phyloP scores from a whole-genome alignment of 305 asterid species.

The Fraxinus ornus region DNA sequence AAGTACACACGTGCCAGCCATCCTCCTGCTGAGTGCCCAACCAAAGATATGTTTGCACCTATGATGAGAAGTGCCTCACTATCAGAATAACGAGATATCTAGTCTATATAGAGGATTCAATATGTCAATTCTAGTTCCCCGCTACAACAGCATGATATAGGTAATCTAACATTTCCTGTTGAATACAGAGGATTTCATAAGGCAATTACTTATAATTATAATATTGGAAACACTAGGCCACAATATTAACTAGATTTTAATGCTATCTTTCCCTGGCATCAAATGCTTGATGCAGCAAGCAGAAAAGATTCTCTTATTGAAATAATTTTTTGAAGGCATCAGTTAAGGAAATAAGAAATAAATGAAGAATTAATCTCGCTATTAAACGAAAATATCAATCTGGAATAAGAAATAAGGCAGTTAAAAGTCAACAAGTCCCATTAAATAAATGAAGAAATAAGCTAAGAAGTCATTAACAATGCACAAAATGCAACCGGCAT shows the following conservation, averaged over 20 bases:
- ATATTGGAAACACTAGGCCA: background rate
- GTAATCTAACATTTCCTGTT: background rate
- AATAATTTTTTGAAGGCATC: background rate
- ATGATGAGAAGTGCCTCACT: constrained; percentile 40
- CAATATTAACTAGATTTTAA: background rate
- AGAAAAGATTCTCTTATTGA: background rate
- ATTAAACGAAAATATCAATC: background rate
- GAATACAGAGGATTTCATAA: background rate
- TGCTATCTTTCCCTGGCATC: background rate
- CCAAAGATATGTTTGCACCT: constrained; percentile 71
- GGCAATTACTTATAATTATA: background rate
- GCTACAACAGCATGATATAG: background rate
- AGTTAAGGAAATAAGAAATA: background rate
- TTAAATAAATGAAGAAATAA: background rate
- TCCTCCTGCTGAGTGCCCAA: constrained; percentile 98
- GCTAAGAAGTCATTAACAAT: background rate
- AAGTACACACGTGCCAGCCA: constrained; percentile 91
- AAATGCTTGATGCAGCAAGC: background rate
- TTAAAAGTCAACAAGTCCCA: background rate
- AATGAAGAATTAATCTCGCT: background rate
- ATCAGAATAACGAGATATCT: constrained; percentile 10
- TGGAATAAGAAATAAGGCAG: background rate
- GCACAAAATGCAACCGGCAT: background rate
- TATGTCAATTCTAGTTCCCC: background rate
- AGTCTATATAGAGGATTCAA: background rate